Percentiles rank a stretch among this genome's conserved stretches.
phyloP scores from a whole-genome alignment of 768 basidiomycete species.

The Tylopilus balloui region DNA sequence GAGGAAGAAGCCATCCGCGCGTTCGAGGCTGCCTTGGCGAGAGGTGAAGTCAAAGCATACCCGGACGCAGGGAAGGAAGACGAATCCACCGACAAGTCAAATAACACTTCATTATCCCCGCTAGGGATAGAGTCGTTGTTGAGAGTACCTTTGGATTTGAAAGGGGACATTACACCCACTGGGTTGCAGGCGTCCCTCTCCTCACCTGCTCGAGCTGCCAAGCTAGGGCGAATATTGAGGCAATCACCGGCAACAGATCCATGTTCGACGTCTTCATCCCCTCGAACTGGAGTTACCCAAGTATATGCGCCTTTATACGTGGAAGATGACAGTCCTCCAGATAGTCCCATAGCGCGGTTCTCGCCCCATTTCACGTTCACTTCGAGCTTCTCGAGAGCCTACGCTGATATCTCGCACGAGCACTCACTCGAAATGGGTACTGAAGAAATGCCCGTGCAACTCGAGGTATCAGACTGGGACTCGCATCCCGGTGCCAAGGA shows the following conservation, averaged over 20 bases:
- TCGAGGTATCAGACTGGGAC: slow-evolving; percentile 8
- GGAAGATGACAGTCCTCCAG: slow-evolving; percentile 15
- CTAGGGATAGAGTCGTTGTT: slow-evolving; percentile 18
- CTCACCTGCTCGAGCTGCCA: background rate
- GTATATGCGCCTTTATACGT: slow-evolving; percentile 13
- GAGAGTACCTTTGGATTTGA: slow-evolving; percentile 7
- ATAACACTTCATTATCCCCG: slow-evolving; percentile 15
- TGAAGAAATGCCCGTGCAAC: background rate
- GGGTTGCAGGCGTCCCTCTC: background rate
- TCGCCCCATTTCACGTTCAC: slow-evolving; percentile 18
- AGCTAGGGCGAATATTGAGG: slow-evolving; percentile 9
- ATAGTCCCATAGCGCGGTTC: slow-evolving; percentile 1
- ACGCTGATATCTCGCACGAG: slow-evolving; percentile 3
- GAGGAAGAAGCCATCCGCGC: slow-evolving; percentile 38
- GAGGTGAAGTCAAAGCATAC: slow-evolving; percentile 27
- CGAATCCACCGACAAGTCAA: background rate
- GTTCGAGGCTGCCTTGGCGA: slow-evolving; percentile 28
- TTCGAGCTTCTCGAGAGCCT: slow-evolving; percentile 18
- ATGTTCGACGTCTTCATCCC: slow-evolving; percentile 17
- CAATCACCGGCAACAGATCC: slow-evolving; percentile 2
- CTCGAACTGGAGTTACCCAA: slow-evolving; percentile 25
- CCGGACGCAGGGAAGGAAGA: background rate
- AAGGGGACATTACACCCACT: background rate
- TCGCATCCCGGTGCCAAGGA: slow-evolving; percentile 9
- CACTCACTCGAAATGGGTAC: background rate